Evolutionary conservation across 2,329 filamentous ascomycete species (phyloP), one percentile per base, ranked within the genome.

Genomic region (Malbranchea cinnamomea): DNA sequence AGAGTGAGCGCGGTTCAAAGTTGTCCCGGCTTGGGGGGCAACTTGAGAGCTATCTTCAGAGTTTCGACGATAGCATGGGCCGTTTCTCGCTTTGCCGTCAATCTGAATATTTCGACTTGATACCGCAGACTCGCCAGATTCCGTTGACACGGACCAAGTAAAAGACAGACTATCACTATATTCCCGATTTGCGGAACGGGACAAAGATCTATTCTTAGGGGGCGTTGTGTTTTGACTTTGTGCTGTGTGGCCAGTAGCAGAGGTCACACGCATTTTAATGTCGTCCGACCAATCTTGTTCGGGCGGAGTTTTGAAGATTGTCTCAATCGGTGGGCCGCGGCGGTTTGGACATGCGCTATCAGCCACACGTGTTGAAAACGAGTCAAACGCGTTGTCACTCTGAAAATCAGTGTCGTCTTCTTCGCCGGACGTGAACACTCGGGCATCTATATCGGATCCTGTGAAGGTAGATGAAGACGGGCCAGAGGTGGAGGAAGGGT

Each of bases 271-370:
- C n/a, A n/a, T n/a, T n/a, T n/a, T n/a, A n/a, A n/a, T n/a, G n/a
- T n/a, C n/a, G 16, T 46, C 42, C 10, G 52, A 45, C 5, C 48
- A 37, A 35, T 56, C 57, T 29, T 60, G 62, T 43, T 70, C 67
- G 47, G n/a, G n/a, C n/a, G n/a, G n/a, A n/a, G n/a, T n/a, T n/a
- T 73, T 67, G 47, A 76, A 75, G 42, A 76, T 71, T 7, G 67
- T 71, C 41, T 75, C 68, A 34, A 76, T 72, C 28, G 64, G 65
- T 37, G 68, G 62, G 24, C 67, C 65, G 41, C 67, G 60, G 36
- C 62, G 54, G 23, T 62, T 64, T 15, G 64, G 64, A 32, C 60
- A 64, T 43, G 54, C 59, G 31, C 62, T 67, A 37, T 61, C 59
- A 10, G 68, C 71, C 30, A 64, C 63, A 41, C 67, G 60, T 6